A percentile compares a stretch with the other conserved stretches of the same genome.
Evolutionary conservation across 768 basidiomycete genomes (phyloP).

Genomic region (Suillus subluteus): DNA sequence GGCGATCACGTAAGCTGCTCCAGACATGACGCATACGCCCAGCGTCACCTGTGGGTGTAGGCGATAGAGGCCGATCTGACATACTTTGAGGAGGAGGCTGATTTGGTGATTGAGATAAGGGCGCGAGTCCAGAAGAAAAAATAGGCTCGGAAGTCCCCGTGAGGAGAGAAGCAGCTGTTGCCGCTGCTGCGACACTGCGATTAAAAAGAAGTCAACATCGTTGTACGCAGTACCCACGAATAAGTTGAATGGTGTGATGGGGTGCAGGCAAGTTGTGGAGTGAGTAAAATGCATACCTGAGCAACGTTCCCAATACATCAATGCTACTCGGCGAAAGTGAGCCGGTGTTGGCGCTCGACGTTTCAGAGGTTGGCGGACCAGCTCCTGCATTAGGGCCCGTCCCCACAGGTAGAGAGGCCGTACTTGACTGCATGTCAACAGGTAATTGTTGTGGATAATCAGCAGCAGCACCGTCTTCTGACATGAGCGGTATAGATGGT

Average conservation of each 20-base stretch:
- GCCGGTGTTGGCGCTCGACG: conserved; percentile 27
- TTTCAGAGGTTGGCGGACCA: conserved; percentile 14
- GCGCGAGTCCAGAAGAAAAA: conserved; percentile 57
- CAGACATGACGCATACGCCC: conserved; percentile 64
- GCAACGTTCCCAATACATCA: conserved; percentile 79
- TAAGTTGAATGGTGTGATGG: conserved; percentile 9
- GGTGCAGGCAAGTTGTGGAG: conserved; percentile 2
- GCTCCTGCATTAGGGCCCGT: conserved; percentile 7
- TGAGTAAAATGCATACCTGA: conserved; percentile 57
- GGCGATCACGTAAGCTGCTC: conserved; percentile 68
- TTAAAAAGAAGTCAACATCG: not conserved
- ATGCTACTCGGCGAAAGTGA: conserved; percentile 73
- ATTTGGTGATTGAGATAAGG: conserved; percentile 30
- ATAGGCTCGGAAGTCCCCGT: conserved; percentile 71
- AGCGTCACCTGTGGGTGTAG: conserved; percentile 44
- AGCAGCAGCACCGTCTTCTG: not conserved
- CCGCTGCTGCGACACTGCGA: conserved; percentile 82
- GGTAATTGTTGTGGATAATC: conserved; percentile 13
- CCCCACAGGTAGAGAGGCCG: conserved; percentile 4
- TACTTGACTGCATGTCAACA: conserved; percentile 5
- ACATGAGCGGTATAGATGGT: conserved; percentile 20
- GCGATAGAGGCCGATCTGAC: conserved; percentile 40
- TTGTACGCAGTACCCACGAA: conserved; percentile 10
- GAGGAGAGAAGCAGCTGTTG: conserved; percentile 86
- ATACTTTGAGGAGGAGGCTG: conserved; percentile 21